Percentiles rank a stretch among this genome's conserved stretches.
Conservation (phyloP, 306 rosid genomes). For the Trifolium subterraneum region DNA sequence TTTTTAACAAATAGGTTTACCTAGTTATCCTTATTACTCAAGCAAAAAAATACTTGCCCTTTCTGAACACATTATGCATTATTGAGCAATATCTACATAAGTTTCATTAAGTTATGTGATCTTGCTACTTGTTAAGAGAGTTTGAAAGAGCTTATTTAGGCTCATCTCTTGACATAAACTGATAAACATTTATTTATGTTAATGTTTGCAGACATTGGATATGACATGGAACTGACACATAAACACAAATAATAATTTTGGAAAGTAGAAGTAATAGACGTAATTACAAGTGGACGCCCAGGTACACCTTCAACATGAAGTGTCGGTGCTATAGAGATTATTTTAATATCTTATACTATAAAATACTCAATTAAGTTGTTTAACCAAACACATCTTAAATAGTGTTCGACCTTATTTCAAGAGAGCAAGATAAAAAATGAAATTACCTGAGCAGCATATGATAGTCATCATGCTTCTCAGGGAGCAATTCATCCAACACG, state of each 20-base stretch:
- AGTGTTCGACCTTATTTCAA: too few species aligned
- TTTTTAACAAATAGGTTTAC: background rate
- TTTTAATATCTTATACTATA: too few species aligned
- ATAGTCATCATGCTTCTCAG: constrained; percentile 85
- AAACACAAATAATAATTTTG: too few species aligned
- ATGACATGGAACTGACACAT: too few species aligned
- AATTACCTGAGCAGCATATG: constrained; percentile 83
- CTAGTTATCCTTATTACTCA: background rate
- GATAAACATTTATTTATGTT: too few species aligned
- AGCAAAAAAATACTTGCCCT: background rate
- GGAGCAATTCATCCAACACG: constrained; percentile 75
- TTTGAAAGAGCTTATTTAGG: background rate
- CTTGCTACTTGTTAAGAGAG: background rate
- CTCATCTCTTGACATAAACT: background rate
- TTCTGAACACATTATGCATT: background rate
- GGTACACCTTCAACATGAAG: too few species aligned
- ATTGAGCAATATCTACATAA: background rate
- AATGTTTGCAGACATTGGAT: too few species aligned
- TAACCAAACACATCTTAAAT: too few species aligned
- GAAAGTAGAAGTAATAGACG: too few species aligned
- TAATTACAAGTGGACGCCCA: too few species aligned
- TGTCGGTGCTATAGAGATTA: too few species aligned
- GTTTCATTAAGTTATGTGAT: background rate
- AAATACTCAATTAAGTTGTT: too few species aligned
- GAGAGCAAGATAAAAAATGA: background rate